A percentile compares a stretch with the other conserved stretches of the same genome.
Conservation (phyloP, 352 stramenopile genomes). For the Phytopythium boreale region DNA sequence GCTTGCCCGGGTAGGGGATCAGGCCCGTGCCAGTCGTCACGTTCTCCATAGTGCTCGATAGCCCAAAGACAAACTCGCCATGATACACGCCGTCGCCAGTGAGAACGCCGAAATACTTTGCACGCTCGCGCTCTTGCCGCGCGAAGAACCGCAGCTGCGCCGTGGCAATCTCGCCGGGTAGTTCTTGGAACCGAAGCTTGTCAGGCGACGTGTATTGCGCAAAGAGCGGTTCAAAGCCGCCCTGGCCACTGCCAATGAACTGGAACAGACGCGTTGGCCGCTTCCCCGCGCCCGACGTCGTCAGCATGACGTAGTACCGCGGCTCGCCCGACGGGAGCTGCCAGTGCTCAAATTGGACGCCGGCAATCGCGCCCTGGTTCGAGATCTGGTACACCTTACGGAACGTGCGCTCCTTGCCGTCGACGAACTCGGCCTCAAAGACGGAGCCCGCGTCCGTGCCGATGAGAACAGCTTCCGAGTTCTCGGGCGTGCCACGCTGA, state of each 20-base stretch:
- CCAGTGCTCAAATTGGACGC: slow-evolving; percentile 83
- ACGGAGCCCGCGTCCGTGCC: slow-evolving; percentile 77
- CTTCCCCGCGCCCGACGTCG: slow-evolving; percentile 81
- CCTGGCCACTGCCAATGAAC: slow-evolving; percentile 68
- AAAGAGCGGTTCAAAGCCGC: slow-evolving; percentile 86
- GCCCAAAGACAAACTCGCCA: slow-evolving; percentile 77
- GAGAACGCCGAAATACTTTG: slow-evolving; percentile 89
- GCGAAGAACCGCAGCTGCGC: slow-evolving; percentile 79
- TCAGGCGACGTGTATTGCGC: slow-evolving; percentile 77
- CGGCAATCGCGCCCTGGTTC: slow-evolving; percentile 81
- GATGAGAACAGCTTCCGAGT: slow-evolving; percentile 69
- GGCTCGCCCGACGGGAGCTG: slow-evolving; percentile 49
- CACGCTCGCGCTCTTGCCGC: slow-evolving; percentile 74
- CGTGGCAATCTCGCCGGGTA: slow-evolving; percentile 81
- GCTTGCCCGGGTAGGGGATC: slow-evolving; percentile 67
- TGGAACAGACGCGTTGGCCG: slow-evolving; percentile 90
- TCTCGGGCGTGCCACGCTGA: slow-evolving; percentile 58
- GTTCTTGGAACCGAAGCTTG: slow-evolving; percentile 86
- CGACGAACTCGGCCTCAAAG: slow-evolving; percentile 81
- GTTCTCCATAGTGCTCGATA: slow-evolving; percentile 75
- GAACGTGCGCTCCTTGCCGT: slow-evolving; percentile 82
- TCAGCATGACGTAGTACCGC: slow-evolving; percentile 79
- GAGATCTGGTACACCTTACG: slow-evolving; percentile 90
- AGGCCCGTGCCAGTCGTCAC: slow-evolving; percentile 74
- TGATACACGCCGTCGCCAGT: slow-evolving; percentile 90